Base-by-base conservation (phyloP, 2,329 filamentous ascomycete species). In the Aspergillus intermedius region DNA sequence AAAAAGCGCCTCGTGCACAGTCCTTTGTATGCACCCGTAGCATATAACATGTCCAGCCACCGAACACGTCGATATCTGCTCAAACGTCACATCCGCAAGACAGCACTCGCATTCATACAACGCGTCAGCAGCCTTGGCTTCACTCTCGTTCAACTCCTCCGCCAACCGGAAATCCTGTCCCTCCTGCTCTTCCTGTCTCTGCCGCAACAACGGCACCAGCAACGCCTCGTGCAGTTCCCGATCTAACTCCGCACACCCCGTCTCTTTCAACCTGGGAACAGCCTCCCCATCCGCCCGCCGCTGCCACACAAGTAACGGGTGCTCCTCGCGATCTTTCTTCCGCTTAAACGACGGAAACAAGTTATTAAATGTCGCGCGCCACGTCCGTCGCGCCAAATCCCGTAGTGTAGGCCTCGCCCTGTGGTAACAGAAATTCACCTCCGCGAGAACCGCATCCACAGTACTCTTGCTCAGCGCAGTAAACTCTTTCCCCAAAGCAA, bases 1-100 rank as follows among this genome's bases (percentile, higher is more conserved):
- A 64, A 95, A 97, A 0, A 97, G 74, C 2, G 91, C 90, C 65
- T 97, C 91, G 44, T 85, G 86, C 50, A 91, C 79, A 9, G 90
- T 85, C 55, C 86, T 82, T 54, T 85, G 84, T 45, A 97, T 84
- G 67, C 93, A 97, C 42, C 81, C 80, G 68, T 91, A 69, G 54
- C 74, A 77, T 32, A 75, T 73, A n/a, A 73, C 57, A 59, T 77
- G 74, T 21, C 57, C 59, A 43, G 62, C 60, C 9, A 61, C 59
- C 12, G 72, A 73, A 55, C 74, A 77, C 8, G 69, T 65, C 15
- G 71, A 67, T 40, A 75, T 69, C 52, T 74, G 68, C 59, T 77
- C 74, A 48, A 76, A 76, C 2, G 72, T 65, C 42, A 70, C 66
- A 49, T 76, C 73, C 28, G 68, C 65, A 42, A 75, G 66, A 58